These are phyloP conservation scores for Phytophthora sansomeana DNA, from an alignment of 352 stramenopile genomes.

Conservation along the genomic window DNA sequence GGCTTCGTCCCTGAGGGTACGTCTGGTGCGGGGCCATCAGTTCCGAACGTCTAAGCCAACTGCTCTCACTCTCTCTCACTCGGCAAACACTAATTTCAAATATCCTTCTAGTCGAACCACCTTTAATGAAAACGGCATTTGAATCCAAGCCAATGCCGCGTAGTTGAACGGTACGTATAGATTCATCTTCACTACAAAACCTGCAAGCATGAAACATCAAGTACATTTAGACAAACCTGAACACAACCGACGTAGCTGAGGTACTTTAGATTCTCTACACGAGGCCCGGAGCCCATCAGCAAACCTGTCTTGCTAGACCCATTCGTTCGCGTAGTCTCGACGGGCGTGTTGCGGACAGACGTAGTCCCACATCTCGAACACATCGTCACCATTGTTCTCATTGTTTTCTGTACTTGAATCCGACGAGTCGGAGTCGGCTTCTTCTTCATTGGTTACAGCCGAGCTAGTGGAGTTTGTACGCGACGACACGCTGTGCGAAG, in stretches of 20 bases:
- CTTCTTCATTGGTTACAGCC: conserved; percentile 11
- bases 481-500: neutral
- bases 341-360: conserved; percentile 57
- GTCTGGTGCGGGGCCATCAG: neutral
- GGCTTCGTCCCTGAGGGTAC: conserved; percentile 1
- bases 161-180: neutral
- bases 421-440: conserved; percentile 3
- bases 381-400: conserved; percentile 27
- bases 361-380: conserved; percentile 72
- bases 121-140: neutral
- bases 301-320: conserved; percentile 35
- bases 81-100: neutral
- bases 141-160: neutral
- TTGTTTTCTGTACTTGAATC: conserved; percentile 1
- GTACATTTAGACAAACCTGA: too few species aligned
- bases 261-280: neutral
- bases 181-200: neutral
- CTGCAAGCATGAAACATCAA: too few species aligned
- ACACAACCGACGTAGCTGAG: too few species aligned
- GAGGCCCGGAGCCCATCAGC: neutral
- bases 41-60: neutral
- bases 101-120: neutral
- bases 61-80: neutral
- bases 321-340: conserved; percentile 52
- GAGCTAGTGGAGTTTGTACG: conserved; percentile 11